A percentile compares a stretch with the other conserved stretches of the same genome.
These are phyloP conservation scores for Cryphonectria naterciae DNA, from an alignment of 2,329 filamentous ascomycete species.

Conservation along the genomic window DNA sequence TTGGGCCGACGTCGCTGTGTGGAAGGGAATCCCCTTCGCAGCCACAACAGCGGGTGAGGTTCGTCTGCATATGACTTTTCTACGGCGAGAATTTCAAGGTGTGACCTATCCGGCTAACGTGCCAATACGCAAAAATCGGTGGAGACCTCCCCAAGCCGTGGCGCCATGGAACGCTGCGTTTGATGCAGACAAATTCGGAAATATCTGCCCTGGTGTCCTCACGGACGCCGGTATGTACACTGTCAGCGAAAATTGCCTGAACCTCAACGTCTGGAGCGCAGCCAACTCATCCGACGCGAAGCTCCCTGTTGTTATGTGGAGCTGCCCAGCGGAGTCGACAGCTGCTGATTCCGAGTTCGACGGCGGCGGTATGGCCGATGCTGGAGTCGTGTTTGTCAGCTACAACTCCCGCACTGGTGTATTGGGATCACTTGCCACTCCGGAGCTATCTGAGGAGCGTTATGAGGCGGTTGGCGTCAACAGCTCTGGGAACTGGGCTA, in stretches of 20 bases:
- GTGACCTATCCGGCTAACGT: slow-evolving; percentile 26
- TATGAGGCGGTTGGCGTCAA: slow-evolving; percentile 29
- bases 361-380: slow-evolving; percentile 54
- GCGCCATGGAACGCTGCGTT: slow-evolving; percentile 32
- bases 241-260: slow-evolving; percentile 55
- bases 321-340: slow-evolving; percentile 60
- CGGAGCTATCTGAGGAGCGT: slow-evolving; percentile 32
- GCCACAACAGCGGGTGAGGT: too few species aligned
- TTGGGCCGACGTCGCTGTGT: slow-evolving; percentile 48
- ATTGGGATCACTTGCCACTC: slow-evolving; percentile 55
- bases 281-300: slow-evolving; percentile 31
- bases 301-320: slow-evolving; percentile 54
- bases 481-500: slow-evolving; percentile 50
- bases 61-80: too few species aligned
- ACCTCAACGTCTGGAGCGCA: slow-evolving; percentile 53
- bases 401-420: slow-evolving; percentile 68
- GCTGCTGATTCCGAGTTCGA: slow-evolving; percentile 54
- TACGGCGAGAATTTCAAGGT: too few species aligned
- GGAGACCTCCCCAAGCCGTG: slow-evolving; percentile 45
- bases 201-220: slow-evolving; percentile 41
- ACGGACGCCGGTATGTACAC: slow-evolving; percentile 25
- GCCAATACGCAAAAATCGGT: slow-evolving; percentile 48
- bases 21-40: slow-evolving; percentile 54
- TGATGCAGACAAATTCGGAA: slow-evolving; percentile 43
- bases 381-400: slow-evolving; percentile 64